Percentiles rank a stretch among this genome's conserved stretches.
These are phyloP conservation scores for Xylariales sp. DNA, from an alignment of 2,329 filamentous ascomycete genomes.

Conservation along the genomic window DNA sequence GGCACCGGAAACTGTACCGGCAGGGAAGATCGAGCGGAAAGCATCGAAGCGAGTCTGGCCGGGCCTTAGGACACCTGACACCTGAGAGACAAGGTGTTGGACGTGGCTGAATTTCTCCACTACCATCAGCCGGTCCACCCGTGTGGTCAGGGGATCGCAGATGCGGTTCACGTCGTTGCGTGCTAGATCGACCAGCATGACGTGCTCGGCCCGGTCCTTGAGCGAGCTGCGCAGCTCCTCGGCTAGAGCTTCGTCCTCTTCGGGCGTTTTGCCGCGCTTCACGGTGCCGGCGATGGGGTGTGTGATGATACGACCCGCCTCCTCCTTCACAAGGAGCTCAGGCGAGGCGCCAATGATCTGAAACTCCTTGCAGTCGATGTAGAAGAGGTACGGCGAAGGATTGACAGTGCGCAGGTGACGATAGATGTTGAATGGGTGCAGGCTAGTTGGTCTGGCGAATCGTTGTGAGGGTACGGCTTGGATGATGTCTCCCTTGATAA, in stretches of 20 bases:
- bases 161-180: conserved; percentile 96
- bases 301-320: conserved; percentile 82
- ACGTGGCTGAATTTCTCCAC: conserved; percentile 95
- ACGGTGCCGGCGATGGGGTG: conserved; percentile 97
- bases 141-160: conserved; percentile 82
- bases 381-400: conserved; percentile 96
- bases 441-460: conserved; percentile 78
- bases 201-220: conserved; percentile 92
- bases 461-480: conserved; percentile 95
- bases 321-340: conserved; percentile 89
- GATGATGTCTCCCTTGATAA: conserved; percentile 89
- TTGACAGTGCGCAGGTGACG: conserved; percentile 95
- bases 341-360: conserved; percentile 94
- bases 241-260: conserved; percentile 78
- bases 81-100: conserved; percentile 93
- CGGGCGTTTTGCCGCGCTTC: conserved; percentile 72
- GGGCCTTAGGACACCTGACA: conserved; percentile 80
- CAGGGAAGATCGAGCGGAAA: conserved; percentile 94
- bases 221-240: conserved; percentile 71
- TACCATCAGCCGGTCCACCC: conserved; percentile 91
- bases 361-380: conserved; percentile 85
- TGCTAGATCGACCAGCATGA: conserved; percentile 95
- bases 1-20: conserved; percentile 90
- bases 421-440: conserved; percentile 98
- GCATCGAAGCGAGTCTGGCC: conserved; percentile 91